Base-by-base conservation (phyloP, 192 early-diverging fungal genomes). In the Rhizophagus sp. region DNA sequence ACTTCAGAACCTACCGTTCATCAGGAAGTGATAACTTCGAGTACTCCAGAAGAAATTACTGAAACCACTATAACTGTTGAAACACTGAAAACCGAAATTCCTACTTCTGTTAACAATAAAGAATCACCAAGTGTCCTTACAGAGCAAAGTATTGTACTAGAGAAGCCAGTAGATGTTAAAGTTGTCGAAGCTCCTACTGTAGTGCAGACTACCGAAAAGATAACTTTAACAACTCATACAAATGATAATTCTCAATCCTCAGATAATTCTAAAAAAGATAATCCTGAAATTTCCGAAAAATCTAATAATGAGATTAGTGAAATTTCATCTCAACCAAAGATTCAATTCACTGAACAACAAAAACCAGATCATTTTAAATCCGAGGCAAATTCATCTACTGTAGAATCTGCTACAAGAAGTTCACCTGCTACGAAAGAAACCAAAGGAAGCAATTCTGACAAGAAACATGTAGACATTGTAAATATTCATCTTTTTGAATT, bases 381-480 rank as follows among this genome's bases (percentile, higher is more conserved):
- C 24, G 52, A 39, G 25, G 47, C 65, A 22, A 66, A 39, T 69
- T 62, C 24, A 25, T 4, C 69, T 27, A 62, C 62, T 10, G 47
- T 64, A 61, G 22, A 62, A 33, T 8, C 36, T 8, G 0, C 27
- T 19, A 24, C 13, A 47, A 24, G 47, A 10, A 6, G 36, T 19
- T 15, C 22, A 15, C 33, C 50, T 6, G 79, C 9, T 47, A 47
- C 2, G 0, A 47, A 12, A 47, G 44, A 47, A 47, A 2, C 44
- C 11, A 34, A 83, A 63, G 19, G 10, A 57, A 19, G 63, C 5
- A 7, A 62, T 65, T 68, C 61, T n/a, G 83, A 85, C 13, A 74
- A 82, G 11, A 86, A 85, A 71, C 62, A 84, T 44, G 76, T 89
- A 4, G 88, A 89, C 50, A 88, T 89, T 82, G 88, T 89, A 87